Conservation (phyloP, 2,329 filamentous ascomycete genomes). For the Trichophyton rubrum region DNA sequence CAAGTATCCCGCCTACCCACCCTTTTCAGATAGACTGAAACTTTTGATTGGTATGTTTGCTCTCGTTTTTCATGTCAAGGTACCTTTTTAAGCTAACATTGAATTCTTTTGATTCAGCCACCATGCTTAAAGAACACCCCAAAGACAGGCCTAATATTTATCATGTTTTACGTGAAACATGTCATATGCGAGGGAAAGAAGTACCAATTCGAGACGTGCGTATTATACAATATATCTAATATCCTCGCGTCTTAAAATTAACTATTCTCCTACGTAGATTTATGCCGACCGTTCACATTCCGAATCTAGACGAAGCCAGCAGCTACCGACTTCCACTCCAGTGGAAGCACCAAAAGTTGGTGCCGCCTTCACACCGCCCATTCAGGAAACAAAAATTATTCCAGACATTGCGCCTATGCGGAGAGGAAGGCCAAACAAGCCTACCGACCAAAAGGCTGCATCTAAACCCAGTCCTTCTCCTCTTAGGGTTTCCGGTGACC, state of each 20-base stretch:
- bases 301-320: slow-evolving; percentile 49
- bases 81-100: slow-evolving; percentile 5
- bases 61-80: slow-evolving; percentile 5
- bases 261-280: slow-evolving; percentile 41
- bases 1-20: slow-evolving; percentile 76
- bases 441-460: slow-evolving; percentile 35
- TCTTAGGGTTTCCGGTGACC: slow-evolving; percentile 59
- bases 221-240: slow-evolving; percentile 9
- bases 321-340: slow-evolving; percentile 45
- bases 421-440: slow-evolving; percentile 58
- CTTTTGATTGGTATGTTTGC: slow-evolving; percentile 62
- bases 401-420: slow-evolving; percentile 93
- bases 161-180: slow-evolving; percentile 76
- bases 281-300: slow-evolving; percentile 54
- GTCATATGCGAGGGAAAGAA: slow-evolving; percentile 74
- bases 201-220: slow-evolving; percentile 80
- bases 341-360: slow-evolving; percentile 54
- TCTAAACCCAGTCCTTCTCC: slow-evolving; percentile 55
- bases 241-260: neutral
- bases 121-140: slow-evolving; percentile 80
- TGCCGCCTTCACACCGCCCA: slow-evolving; percentile 65
- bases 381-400: slow-evolving; percentile 57
- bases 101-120: slow-evolving; percentile 41
- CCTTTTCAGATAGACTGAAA: slow-evolving; percentile 82
- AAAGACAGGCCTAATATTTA: slow-evolving; percentile 80